Conservation (phyloP, 2,329 filamentous ascomycete species). For the Colletotrichum gigasporum region DNA sequence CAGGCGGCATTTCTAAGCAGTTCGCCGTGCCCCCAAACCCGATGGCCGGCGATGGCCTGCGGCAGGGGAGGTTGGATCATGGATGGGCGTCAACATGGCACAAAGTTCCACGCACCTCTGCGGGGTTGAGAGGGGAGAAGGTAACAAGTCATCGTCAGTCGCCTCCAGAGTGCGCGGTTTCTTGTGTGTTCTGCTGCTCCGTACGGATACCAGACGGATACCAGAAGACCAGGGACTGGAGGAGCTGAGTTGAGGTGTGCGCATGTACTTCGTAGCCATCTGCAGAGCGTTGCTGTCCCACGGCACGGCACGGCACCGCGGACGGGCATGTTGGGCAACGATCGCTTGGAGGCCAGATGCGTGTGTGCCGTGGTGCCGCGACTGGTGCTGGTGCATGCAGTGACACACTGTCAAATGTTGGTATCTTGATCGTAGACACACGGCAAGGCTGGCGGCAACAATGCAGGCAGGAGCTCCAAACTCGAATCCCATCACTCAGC, state of each 20-base stretch:
- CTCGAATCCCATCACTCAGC: neutral
- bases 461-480: neutral
- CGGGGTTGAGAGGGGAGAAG: constrained; percentile 6
- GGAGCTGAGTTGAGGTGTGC: no score
- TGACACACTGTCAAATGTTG: neutral
- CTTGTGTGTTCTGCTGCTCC: neutral
- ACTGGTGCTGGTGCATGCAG: neutral
- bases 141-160: neutral
- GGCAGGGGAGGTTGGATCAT: neutral
- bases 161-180: constrained; percentile 16
- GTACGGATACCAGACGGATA: neutral
- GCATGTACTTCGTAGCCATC: neutral
- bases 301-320: no score
- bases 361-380: neutral
- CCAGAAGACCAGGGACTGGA: no score
- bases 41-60: constrained; percentile 4
- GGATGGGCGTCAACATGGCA: constrained; percentile 10
- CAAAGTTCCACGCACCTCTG: constrained; percentile 11
- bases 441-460: constrained; percentile 9
- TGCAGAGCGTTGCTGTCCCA: neutral
- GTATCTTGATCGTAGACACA: neutral
- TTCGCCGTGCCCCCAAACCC: neutral
- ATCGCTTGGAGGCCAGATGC: constrained; percentile 9
- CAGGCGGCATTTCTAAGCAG: constrained; percentile 18
- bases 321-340: neutral